Base-by-base conservation (phyloP, 2,329 filamentous ascomycete genomes). In the Calonectria pteridis region DNA sequence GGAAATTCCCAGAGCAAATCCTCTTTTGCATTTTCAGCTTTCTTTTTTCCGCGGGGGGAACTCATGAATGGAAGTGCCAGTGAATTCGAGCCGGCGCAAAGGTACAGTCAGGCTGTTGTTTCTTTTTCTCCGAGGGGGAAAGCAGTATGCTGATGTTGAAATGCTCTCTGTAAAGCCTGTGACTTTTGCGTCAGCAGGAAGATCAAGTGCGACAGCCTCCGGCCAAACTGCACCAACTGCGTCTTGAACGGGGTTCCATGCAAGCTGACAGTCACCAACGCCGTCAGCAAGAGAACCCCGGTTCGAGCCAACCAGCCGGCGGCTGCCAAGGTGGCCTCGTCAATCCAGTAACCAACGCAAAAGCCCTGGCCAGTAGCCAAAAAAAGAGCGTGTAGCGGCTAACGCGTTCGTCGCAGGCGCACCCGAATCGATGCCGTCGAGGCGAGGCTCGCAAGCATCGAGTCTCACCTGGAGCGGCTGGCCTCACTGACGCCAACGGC, bases 131-230 rank as follows among this genome's bases (percentile, higher is more conserved):
- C 14, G 4, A 4, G 29, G 29, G 7, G 18, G 18, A 37, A 14
- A 16, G 23, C 14, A 26, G 40, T 6, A 20, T 62, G 55, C 55
- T 62, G 35, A 62, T 40, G 33, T 20, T 23, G 2, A 40, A 23
- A 28, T 37, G 31, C 33, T 7, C 7, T 40, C 13, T 3, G 13
- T 46, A 13, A 46, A 80, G 78, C 77, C 23, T 85, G 84, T 72
- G 85, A 86, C 74, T 81, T 83, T 9, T 86, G 85, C 71, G 85
- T 83, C 23, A 78, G 77, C 62, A 84, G 84, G 72, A 86, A 86
- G 77, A 82, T 86, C 63, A 85, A 82, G 68, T 87, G 85, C 69
- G 84, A 86, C 73, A 81, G 82, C 71, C 66, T 83, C 10, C 84
- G 83, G 72, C 85, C 85, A 1, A 77, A 75, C 2, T 87, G 85